phyloP scores from a whole-genome alignment of 2,329 filamentous ascomycete genomes.

The Cladosporium sp. region DNA sequence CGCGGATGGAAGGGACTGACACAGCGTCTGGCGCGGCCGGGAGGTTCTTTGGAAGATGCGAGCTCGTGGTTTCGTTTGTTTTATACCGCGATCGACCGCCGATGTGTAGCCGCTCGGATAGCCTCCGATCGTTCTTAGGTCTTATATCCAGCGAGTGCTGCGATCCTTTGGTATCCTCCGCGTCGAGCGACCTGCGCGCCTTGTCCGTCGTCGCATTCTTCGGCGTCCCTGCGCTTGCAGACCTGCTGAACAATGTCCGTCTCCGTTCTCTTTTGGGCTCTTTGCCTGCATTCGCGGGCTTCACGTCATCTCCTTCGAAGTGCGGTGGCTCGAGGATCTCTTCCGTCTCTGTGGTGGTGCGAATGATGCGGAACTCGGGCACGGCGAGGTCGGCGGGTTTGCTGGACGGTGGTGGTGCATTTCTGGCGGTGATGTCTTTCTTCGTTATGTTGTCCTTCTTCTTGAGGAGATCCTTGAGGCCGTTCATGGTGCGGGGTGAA shows the following conservation, averaged over 20 bases:
- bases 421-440: slow-evolving; percentile 23
- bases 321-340: slow-evolving; percentile 74
- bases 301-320: slow-evolving; percentile 46
- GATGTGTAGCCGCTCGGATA: slow-evolving; percentile 73
- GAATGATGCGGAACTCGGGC: slow-evolving; percentile 78
- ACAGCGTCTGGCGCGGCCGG: slow-evolving; percentile 79
- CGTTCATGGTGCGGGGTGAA: slow-evolving; percentile 47
- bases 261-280: slow-evolving; percentile 29
- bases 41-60: slow-evolving; percentile 75
- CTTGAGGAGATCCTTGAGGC: slow-evolving; percentile 61
- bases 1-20: slow-evolving; percentile 29
- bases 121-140: slow-evolving; percentile 43
- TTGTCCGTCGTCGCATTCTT: slow-evolving; percentile 22
- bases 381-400: slow-evolving; percentile 23
- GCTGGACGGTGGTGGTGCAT: slow-evolving; percentile 6
- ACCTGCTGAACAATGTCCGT: slow-evolving; percentile 38
- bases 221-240: slow-evolving; percentile 33
- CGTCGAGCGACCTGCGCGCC: slow-evolving; percentile 11
- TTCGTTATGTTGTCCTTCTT: slow-evolving; percentile 59
- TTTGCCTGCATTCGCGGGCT: background rate
- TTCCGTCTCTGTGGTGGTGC: slow-evolving; percentile 77
- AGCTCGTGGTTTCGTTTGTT: slow-evolving; percentile 56
- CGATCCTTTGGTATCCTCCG: slow-evolving; percentile 7
- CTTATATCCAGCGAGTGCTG: slow-evolving; percentile 27
- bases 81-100: slow-evolving; percentile 46